Conservation (phyloP, 2,329 filamentous ascomycete species). For the Stemphylium vesicarium region DNA sequence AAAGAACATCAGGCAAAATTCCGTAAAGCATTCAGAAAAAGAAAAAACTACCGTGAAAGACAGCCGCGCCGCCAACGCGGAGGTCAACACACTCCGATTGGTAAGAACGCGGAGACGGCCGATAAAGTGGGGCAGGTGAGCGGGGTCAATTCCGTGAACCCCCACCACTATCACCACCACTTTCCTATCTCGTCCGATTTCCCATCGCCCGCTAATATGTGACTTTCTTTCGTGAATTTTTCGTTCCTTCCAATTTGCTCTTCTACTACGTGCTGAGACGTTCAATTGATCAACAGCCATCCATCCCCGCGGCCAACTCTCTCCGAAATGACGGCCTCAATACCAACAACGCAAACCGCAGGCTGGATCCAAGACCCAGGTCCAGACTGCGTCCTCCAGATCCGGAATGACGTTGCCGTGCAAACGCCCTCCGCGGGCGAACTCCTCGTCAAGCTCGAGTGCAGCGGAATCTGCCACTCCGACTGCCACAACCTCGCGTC, state of each 20-base stretch:
- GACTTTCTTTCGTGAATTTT: too few species aligned
- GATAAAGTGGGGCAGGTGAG: constrained; percentile 4
- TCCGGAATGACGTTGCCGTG: constrained; percentile 46
- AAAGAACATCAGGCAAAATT: too few species aligned
- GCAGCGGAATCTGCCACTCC: constrained; percentile 56
- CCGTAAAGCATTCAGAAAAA: too few species aligned
- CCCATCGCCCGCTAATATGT: too few species aligned
- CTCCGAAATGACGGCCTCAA: constrained; percentile 9
- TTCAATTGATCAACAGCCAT: too few species aligned
- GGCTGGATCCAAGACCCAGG: constrained; percentile 48
- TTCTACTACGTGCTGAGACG: too few species aligned
- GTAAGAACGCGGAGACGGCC: constrained; percentile 3
- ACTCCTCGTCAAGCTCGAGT: constrained; percentile 56
- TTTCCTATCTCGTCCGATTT: not conserved
- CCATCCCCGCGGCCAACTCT: not conserved
- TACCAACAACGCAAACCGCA: constrained; percentile 44
- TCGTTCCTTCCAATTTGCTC: not conserved
- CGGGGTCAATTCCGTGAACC: constrained; percentile 6
- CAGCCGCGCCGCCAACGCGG: constrained; percentile 1
- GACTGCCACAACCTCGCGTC: constrained; percentile 55
- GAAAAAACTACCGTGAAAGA: not conserved
- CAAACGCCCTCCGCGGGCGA: constrained; percentile 49
- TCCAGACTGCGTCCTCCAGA: constrained; percentile 44
- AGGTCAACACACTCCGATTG: constrained; percentile 16
- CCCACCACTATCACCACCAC: not conserved